phyloP scores from a whole-genome alignment of 768 basidiomycete genomes.

The Phlebiopsis flavidoalba region DNA sequence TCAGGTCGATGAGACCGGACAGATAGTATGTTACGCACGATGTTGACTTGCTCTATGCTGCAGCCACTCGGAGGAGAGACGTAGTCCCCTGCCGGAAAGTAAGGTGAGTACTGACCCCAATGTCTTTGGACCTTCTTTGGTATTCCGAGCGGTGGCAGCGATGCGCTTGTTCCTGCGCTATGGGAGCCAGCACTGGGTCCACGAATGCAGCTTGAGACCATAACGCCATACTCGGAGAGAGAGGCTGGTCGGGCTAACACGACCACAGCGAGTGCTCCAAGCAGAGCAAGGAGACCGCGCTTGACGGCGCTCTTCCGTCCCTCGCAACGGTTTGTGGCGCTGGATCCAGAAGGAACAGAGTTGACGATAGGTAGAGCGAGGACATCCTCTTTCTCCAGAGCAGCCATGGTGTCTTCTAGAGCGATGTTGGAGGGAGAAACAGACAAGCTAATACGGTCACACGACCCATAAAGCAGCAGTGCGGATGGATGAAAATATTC shows the following conservation, averaged over 20 bases:
- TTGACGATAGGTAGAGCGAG: not conserved
- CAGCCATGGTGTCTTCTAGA: not conserved
- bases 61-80: conserved; percentile 41
- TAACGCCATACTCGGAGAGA: not conserved
- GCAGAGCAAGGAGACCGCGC: not conserved
- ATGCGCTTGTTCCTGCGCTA: not conserved
- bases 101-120: conserved; percentile 66
- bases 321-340: not conserved
- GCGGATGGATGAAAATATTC: not conserved
- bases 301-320: not conserved
- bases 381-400: not conserved
- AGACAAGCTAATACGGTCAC: not conserved
- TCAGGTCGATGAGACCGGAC: not conserved
- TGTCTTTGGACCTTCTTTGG: conserved; percentile 15
- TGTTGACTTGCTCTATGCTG: conserved; percentile 20
- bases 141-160: conserved; percentile 8
- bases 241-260: not conserved
- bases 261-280: not conserved
- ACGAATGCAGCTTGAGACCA: too few relatives aligned
- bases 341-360: not conserved
- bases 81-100: conserved; percentile 44
- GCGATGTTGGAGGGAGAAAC: not conserved
- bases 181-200: not conserved
- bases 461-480: not conserved
- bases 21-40: not conserved